These are phyloP conservation scores for Pythium myriotylum DNA, from an alignment of 352 stramenopile genomes.

Conservation along the genomic window DNA sequence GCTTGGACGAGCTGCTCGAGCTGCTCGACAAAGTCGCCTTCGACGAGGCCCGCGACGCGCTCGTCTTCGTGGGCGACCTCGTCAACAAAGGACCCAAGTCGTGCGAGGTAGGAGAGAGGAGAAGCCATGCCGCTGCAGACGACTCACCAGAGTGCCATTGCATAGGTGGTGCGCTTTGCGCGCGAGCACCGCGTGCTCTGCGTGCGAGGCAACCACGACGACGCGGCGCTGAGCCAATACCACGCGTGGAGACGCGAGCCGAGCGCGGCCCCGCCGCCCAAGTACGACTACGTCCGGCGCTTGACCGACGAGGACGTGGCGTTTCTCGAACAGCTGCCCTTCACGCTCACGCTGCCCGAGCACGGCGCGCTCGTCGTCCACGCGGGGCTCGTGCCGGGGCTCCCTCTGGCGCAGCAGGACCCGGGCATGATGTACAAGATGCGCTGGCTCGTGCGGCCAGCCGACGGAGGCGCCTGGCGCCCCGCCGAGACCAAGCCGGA, in stretches of 20 bases:
- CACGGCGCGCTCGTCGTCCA: slow-evolving; percentile 71
- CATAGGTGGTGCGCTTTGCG: slow-evolving; percentile 74
- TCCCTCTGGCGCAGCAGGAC: slow-evolving; percentile 81
- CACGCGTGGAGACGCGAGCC: slow-evolving; percentile 45
- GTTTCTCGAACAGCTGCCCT: slow-evolving; percentile 80
- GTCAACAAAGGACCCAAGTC: slow-evolving; percentile 93
- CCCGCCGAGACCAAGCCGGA: slow-evolving; percentile 35
- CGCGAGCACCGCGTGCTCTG: slow-evolving; percentile 52
- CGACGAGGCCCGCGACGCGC: slow-evolving; percentile 53
- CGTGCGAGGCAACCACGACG: slow-evolving; percentile 84
- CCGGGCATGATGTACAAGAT: slow-evolving; percentile 94
- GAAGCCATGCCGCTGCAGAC: slow-evolving; percentile 1
- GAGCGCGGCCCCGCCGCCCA: slow-evolving; percentile 8
- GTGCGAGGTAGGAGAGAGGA: slow-evolving; percentile 36
- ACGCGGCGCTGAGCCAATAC: slow-evolving; percentile 63
- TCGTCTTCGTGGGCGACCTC: slow-evolving; percentile 92
- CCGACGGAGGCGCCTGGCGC: slow-evolving; percentile 14
- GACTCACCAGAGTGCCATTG: not conserved
- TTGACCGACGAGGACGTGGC: slow-evolving; percentile 59
- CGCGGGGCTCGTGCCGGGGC: slow-evolving; percentile 60
- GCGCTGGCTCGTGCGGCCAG: slow-evolving; percentile 50
- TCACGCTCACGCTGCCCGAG: slow-evolving; percentile 67
- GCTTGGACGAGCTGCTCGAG: slow-evolving; percentile 80
- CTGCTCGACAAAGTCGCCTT: slow-evolving; percentile 56
- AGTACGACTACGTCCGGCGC: slow-evolving; percentile 73